These are phyloP conservation scores for Chaetomium globosum DNA, from an alignment of 2,329 filamentous ascomycete species.

Conservation along the genomic window DNA sequence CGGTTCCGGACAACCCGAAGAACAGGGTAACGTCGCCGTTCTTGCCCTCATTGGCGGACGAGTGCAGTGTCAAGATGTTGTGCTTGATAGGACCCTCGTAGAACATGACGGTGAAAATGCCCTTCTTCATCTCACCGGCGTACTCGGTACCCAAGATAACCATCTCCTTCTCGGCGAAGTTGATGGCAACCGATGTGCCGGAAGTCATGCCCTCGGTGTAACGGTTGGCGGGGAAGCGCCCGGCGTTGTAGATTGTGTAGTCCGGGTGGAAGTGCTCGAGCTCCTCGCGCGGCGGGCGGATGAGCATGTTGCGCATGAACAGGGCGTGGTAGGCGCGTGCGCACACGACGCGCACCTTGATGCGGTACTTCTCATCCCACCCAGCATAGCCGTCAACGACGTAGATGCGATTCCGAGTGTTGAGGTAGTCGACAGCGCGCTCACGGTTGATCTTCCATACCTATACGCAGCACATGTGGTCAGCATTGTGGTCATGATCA, in stretches of 20 bases:
- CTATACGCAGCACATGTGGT: constrained; percentile 53
- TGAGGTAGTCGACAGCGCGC: constrained; percentile 97
- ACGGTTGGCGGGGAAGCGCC: constrained; percentile 96
- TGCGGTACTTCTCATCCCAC: constrained; percentile 98
- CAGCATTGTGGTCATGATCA: constrained; percentile 34
- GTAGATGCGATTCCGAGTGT: constrained; percentile 98
- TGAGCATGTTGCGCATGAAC: constrained; percentile 99
- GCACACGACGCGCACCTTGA: constrained; percentile 96
- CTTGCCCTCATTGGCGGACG: constrained; percentile 95
- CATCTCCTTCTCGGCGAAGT: constrained; percentile 99
- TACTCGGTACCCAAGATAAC: constrained; percentile 99
- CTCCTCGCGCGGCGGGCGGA: constrained; percentile 87
- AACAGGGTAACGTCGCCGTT: constrained; percentile 96
- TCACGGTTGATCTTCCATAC: constrained; percentile 99
- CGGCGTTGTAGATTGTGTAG: constrained; percentile 99
- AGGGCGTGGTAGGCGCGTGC: constrained; percentile 98
- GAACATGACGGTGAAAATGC: constrained; percentile 98
- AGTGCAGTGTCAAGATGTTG: constrained; percentile 97
- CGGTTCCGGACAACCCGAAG: constrained; percentile 97
- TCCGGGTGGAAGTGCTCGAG: constrained; percentile 97
- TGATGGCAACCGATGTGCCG: constrained; percentile 95
- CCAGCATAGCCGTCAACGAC: constrained; percentile 96
- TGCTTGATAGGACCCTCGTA: constrained; percentile 99
- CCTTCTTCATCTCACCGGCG: constrained; percentile 97
- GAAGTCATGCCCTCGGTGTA: constrained; percentile 99